phyloP scores from a whole-genome alignment of 2,329 filamentous ascomycete genomes.

The Aureobasidium zeae region DNA sequence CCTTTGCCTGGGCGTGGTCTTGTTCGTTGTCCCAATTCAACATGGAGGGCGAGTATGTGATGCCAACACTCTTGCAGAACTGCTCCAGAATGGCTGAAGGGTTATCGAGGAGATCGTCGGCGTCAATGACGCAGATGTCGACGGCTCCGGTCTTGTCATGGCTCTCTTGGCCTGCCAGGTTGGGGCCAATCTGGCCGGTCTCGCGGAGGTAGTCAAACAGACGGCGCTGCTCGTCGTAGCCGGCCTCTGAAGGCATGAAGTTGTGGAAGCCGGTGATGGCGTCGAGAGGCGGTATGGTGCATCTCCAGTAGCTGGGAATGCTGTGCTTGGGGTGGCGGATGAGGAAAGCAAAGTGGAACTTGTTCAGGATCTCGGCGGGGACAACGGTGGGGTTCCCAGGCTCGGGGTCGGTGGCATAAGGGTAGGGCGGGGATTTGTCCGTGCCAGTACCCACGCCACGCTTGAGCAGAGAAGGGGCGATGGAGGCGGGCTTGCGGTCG shows the following conservation, averaged over 20 bases:
- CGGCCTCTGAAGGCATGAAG: slow-evolving; percentile 81
- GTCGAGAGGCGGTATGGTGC: slow-evolving; percentile 79
- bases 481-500: slow-evolving; percentile 53
- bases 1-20: slow-evolving; percentile 57
- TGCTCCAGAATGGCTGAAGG: slow-evolving; percentile 65
- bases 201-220: slow-evolving; percentile 76
- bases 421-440: slow-evolving; percentile 40
- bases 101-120: slow-evolving; percentile 84
- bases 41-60: slow-evolving; percentile 70
- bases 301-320: slow-evolving; percentile 90
- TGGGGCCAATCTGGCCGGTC: slow-evolving; percentile 60
- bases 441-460: slow-evolving; percentile 52
- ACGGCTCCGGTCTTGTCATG: slow-evolving; percentile 29
- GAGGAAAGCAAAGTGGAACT: slow-evolving; percentile 91
- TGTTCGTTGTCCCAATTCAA: slow-evolving; percentile 73
- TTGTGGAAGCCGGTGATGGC: slow-evolving; percentile 73
- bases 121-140: slow-evolving; percentile 79
- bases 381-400: slow-evolving; percentile 75
- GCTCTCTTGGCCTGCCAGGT: slow-evolving; percentile 40
- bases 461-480: slow-evolving; percentile 65
- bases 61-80: slow-evolving; percentile 72
- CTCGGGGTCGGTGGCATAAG: slow-evolving; percentile 51
- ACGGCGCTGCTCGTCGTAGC: slow-evolving; percentile 77
- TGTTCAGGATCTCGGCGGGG: slow-evolving; percentile 60
- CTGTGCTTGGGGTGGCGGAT: slow-evolving; percentile 90